Evolutionary conservation across 2,329 filamentous ascomycete genomes (phyloP).

Genomic region (Escovopsis weberi): DNA sequence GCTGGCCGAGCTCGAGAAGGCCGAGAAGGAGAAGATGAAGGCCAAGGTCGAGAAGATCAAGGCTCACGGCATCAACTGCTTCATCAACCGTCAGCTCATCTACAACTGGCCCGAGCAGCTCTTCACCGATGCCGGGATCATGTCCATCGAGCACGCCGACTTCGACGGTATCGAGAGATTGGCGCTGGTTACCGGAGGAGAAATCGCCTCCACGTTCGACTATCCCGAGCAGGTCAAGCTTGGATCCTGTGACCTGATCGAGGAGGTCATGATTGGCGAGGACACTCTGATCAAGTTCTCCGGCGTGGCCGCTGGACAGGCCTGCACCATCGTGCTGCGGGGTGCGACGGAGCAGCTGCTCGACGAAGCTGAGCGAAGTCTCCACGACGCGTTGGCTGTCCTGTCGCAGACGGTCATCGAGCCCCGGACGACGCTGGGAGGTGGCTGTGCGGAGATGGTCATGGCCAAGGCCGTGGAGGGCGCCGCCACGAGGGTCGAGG

Average conservation of each 20-base stretch:
- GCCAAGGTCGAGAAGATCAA: conserved; percentile 98
- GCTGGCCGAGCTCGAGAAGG: conserved; percentile 95
- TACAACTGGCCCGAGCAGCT: conserved; percentile 99
- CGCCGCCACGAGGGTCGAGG: conserved; percentile 82
- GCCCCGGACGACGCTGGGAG: conserved; percentile 84
- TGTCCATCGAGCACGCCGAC: conserved; percentile 97
- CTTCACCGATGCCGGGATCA: conserved; percentile 93
- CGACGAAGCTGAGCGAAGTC: conserved; percentile 88
- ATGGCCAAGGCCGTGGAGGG: conserved; percentile 98
- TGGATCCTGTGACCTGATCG: conserved; percentile 86
- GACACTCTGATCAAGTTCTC: conserved; percentile 97
- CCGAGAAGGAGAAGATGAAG: conserved; percentile 98
- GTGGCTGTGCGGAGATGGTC: conserved; percentile 94
- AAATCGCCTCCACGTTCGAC: conserved; percentile 96
- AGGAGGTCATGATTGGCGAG: conserved; percentile 97
- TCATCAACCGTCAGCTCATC: conserved; percentile 97
- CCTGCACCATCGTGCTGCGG: conserved; percentile 91
- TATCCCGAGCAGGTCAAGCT: conserved; percentile 96
- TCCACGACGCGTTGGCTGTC: conserved; percentile 92
- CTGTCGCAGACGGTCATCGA: conserved; percentile 93
- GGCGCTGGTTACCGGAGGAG: conserved; percentile 87
- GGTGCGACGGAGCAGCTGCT: conserved; percentile 94
- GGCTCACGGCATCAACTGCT: conserved; percentile 97
- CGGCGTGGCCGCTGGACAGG: conserved; percentile 81
- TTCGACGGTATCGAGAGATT: conserved; percentile 96